These are phyloP conservation scores for Fusarium albidum DNA, from an alignment of 2,329 filamentous ascomycete genomes.

Conservation along the genomic window DNA sequence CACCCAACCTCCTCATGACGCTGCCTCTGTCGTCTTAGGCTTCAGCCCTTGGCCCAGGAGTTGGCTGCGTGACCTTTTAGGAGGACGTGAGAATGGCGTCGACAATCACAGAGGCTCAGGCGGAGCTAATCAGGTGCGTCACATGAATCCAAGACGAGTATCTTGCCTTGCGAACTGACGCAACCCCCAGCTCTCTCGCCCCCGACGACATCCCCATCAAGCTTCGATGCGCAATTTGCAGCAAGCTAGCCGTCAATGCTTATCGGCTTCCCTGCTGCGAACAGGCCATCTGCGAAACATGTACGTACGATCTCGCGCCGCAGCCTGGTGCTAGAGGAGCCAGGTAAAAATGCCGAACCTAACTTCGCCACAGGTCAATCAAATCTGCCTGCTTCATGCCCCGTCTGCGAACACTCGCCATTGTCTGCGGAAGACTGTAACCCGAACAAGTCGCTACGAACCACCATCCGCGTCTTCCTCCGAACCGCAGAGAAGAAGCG, in stretches of 20 bases:
- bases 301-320: slow-evolving; percentile 54
- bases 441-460: slow-evolving; percentile 88
- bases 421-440: slow-evolving; percentile 87
- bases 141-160: background rate
- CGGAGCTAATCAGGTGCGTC: slow-evolving; percentile 64
- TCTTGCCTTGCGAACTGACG: slow-evolving; percentile 17
- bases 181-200: slow-evolving; percentile 71
- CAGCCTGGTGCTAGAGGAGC: background rate
- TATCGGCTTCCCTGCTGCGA: slow-evolving; percentile 95
- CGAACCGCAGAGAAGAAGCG: slow-evolving; percentile 92
- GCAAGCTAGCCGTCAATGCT: slow-evolving; percentile 87
- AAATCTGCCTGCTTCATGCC: slow-evolving; percentile 80
- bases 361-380: slow-evolving; percentile 68
- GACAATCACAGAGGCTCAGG: slow-evolving; percentile 58
- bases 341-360: slow-evolving; percentile 4
- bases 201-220: slow-evolving; percentile 94
- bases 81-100: slow-evolving; percentile 44
- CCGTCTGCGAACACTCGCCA: slow-evolving; percentile 91
- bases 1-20: slow-evolving; percentile 34
- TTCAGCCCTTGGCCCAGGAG: slow-evolving; percentile 29
- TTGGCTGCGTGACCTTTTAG: slow-evolving; percentile 22
- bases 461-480: slow-evolving; percentile 89
- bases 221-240: slow-evolving; percentile 93
- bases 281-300: slow-evolving; percentile 89
- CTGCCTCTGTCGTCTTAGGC: slow-evolving; percentile 32